phyloP scores from a whole-genome alignment of 75 land plant species.

The Cryptomeria japonica region DNA sequence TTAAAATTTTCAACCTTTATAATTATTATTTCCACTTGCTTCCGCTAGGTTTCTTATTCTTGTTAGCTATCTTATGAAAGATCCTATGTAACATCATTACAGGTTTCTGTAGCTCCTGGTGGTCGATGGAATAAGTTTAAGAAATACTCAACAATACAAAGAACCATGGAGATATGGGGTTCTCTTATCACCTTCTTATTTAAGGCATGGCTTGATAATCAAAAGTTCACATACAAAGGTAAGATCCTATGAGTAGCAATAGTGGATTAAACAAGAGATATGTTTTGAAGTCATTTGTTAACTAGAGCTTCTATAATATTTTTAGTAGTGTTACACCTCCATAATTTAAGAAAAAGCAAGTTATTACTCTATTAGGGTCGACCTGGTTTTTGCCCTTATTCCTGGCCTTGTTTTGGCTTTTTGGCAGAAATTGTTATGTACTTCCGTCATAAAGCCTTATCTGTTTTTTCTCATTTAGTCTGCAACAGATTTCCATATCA shows the following conservation, averaged over 20 bases:
- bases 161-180: constrained; percentile 96
- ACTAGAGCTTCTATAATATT: neutral
- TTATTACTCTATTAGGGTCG: too few species aligned
- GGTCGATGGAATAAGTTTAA: constrained; percentile 98
- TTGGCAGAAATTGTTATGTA: too few species aligned
- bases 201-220: constrained; percentile 87
- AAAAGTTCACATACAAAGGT: constrained; percentile 93
- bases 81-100: constrained; percentile 12
- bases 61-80: neutral
- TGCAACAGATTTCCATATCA: too few species aligned
- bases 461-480: too few species aligned
- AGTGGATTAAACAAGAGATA: neutral
- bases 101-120: constrained; percentile 98
- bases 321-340: too few species aligned
- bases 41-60: neutral
- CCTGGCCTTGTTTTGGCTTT: too few species aligned
- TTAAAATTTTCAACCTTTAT: neutral
- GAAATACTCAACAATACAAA: constrained; percentile 93
- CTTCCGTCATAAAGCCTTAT: too few species aligned
- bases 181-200: constrained; percentile 85
- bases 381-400: too few species aligned
- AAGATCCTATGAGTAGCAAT: neutral
- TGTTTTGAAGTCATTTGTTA: neutral
- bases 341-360: too few species aligned
- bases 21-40: neutral